Base-by-base conservation (phyloP, 306 rosid species). In the Quercus aquifolioides region DNA sequence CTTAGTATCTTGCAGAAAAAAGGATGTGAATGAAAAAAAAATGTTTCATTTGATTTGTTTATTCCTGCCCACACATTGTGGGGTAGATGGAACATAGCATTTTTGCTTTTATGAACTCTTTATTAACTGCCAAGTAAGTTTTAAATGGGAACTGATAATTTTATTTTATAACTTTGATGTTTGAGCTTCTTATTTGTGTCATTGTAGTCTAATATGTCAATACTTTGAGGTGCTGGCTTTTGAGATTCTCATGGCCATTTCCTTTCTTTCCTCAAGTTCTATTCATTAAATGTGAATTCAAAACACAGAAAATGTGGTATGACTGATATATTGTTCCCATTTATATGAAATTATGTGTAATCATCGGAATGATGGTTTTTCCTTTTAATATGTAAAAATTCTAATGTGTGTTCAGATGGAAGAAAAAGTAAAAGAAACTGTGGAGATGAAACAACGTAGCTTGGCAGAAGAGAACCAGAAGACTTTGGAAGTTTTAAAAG, bases 401-500 rank as follows among this genome's bases (percentile, higher is more conserved):
- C 64, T 58, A 7, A 49, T 83, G 21, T 82, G 71, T 60, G 41
- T 78, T 76, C 76, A 93, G 99, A 95, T 93, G 99, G 97, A 95
- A 87, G 99, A 95, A 81, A 95, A 93, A 87, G 89, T 95, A 75
- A 91, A 90, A 89, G 99, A 95, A 83, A 83, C 93, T 74, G 99
- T 95, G 86, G 99, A 95, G 89, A 95, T 95, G 55, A 95, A 93
- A 88, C 99, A 95, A 78, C 92, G 97, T 72, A 91, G 96, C 82
- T 88, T 95, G 82, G 99, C 99, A 10, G 99, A 95, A 86, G 98
- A 95, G 87, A 95, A 90, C 85, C 98, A 91, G 87, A 95, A 95
- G 86, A 92, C 95, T 5, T 68, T 95, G 69, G 99, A 95, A 84
- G 94, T 85, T 80, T 85, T 95, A 71, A 93, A 90, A 88, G 99